Evolutionary conservation across 805 yeast species (phyloP).

Genomic region (Suhomyces xylopsoci): DNA sequence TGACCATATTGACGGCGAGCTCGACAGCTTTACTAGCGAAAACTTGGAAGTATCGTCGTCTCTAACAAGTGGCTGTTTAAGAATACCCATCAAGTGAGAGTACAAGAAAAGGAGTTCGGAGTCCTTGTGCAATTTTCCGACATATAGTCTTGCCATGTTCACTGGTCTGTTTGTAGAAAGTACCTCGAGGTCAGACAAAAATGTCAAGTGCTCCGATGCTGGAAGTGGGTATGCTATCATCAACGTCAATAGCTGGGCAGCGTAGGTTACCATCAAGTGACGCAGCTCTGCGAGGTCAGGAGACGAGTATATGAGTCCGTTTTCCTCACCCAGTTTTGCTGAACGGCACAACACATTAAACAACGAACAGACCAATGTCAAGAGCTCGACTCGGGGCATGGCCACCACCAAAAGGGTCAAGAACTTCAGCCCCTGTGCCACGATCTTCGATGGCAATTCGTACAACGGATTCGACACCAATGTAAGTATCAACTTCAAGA

Average conservation of each 20-base stretch:
- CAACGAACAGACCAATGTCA: slow-evolving; percentile 63
- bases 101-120: slow-evolving; percentile 52
- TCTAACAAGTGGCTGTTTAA: slow-evolving; percentile 39
- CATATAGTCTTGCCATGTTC: slow-evolving; percentile 49
- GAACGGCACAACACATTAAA: slow-evolving; percentile 61
- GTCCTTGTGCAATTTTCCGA: slow-evolving; percentile 53
- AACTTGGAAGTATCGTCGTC: slow-evolving; percentile 7
- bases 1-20: slow-evolving; percentile 43
- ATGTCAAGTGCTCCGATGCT: slow-evolving; percentile 29
- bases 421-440: slow-evolving; percentile 57
- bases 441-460: slow-evolving; percentile 37
- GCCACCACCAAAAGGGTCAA: slow-evolving; percentile 52
- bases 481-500: slow-evolving; percentile 58
- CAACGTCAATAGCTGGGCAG: slow-evolving; percentile 60
- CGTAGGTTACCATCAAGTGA: slow-evolving; percentile 46
- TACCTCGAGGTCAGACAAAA: slow-evolving; percentile 32
- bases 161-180: slow-evolving; percentile 29
- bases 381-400: slow-evolving; percentile 46
- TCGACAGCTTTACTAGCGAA: slow-evolving; percentile 8
- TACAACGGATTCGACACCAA: slow-evolving; percentile 65
- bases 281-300: slow-evolving; percentile 41
- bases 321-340: slow-evolving; percentile 40
- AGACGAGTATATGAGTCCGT: slow-evolving; percentile 37
- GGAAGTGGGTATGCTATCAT: slow-evolving; percentile 68
- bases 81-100: slow-evolving; percentile 44